These are phyloP conservation scores for Medakamo hakoo DNA, from an alignment of 139 green algal genomes.

Conservation along the genomic window DNA sequence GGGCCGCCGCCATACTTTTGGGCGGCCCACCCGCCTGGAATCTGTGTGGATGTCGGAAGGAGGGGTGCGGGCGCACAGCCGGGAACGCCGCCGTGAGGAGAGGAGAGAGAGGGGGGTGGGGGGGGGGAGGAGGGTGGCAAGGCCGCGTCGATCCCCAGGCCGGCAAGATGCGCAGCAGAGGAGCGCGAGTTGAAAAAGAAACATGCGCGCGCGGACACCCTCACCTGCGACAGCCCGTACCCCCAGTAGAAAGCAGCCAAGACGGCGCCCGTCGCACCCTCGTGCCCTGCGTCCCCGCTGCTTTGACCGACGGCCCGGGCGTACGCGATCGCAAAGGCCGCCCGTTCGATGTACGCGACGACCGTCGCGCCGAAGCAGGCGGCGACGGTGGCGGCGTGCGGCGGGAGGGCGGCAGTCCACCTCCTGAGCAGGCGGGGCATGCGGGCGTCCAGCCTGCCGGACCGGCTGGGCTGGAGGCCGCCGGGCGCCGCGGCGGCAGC, in stretches of 20 bases:
- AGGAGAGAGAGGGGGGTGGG: background rate
- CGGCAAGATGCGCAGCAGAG: too few species aligned
- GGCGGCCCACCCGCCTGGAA: constrained; percentile 85
- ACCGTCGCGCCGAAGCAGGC: constrained; percentile 76
- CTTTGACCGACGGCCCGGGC: constrained; percentile 44
- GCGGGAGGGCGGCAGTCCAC: too few species aligned
- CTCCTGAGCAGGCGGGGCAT: too few species aligned
- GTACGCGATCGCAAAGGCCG: constrained; percentile 92
- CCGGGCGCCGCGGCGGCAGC: too few species aligned
- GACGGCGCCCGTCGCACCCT: constrained; percentile 74
- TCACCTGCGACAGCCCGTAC: constrained; percentile 79
- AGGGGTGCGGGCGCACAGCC: too few species aligned
- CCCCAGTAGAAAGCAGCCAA: constrained; percentile 95
- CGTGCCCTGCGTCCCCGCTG: constrained; percentile 39
- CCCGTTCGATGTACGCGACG: constrained; percentile 79
- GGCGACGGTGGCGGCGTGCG: constrained; percentile 38
- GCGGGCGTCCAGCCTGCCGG: too few species aligned
- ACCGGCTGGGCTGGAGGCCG: too few species aligned
- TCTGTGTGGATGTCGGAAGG: constrained; percentile 18
- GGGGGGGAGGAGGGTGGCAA: too few species aligned
- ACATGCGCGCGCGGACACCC: too few species aligned
- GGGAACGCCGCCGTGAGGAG: too few species aligned
- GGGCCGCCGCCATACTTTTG: constrained; percentile 68
- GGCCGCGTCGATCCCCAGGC: too few species aligned
- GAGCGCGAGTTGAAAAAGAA: too few species aligned